Evolutionary conservation across 2,329 filamentous ascomycete species (phyloP).

Genomic region (Trichoderma hamatum): DNA sequence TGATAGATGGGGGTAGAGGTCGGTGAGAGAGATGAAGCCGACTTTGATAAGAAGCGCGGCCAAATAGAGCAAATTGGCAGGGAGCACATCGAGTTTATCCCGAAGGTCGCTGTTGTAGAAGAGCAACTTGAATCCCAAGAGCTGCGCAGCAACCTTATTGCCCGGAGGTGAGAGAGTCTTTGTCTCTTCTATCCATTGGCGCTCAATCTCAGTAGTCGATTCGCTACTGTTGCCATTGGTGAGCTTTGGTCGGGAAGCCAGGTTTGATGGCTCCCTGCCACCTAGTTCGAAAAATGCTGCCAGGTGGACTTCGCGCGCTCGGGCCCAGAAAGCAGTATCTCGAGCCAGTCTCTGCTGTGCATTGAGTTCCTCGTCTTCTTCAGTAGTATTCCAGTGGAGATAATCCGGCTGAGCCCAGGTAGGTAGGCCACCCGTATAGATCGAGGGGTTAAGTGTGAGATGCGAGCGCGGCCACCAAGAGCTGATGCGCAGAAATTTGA

Average conservation of each 20-base stretch:
- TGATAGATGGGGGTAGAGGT: constrained; percentile 91
- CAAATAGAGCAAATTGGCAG: constrained; percentile 90
- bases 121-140: constrained; percentile 94
- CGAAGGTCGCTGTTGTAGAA: constrained; percentile 87
- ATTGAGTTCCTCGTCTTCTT: constrained; percentile 68
- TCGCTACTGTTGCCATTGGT: constrained; percentile 43
- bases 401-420: constrained; percentile 80
- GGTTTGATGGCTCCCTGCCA: constrained; percentile 65
- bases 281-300: constrained; percentile 90
- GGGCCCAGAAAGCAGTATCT: constrained; percentile 79
- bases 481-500: constrained; percentile 87
- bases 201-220: constrained; percentile 58
- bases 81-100: constrained; percentile 74
- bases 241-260: constrained; percentile 52
- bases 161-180: constrained; percentile 81
- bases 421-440: constrained; percentile 70
- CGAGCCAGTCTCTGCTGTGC: constrained; percentile 61
- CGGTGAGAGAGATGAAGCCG: constrained; percentile 89
- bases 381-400: constrained; percentile 62
- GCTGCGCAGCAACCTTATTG: constrained; percentile 88
- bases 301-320: constrained; percentile 74
- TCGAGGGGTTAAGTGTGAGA: constrained; percentile 44
- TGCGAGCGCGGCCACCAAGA: constrained; percentile 91
- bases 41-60: constrained; percentile 93
- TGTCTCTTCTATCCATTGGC: constrained; percentile 78